phyloP scores from a whole-genome alignment of 176 grass and related monocot species.

The Eleusine indica region DNA sequence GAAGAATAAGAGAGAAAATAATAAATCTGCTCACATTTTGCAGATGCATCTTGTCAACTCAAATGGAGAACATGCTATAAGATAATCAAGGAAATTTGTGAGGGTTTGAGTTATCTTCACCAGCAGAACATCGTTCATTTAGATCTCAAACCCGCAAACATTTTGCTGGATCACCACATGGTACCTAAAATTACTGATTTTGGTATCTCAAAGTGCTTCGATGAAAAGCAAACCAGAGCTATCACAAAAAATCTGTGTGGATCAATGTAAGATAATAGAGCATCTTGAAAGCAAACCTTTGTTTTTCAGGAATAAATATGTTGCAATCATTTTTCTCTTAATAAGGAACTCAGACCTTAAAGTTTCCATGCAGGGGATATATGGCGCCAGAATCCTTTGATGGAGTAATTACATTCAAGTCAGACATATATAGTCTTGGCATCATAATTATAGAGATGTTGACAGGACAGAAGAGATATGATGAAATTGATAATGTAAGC shows the following conservation, averaged over 20 bases:
- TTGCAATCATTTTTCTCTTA: too few relatives aligned
- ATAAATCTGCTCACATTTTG: too few relatives aligned
- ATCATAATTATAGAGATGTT: neutral
- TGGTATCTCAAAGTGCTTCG: neutral
- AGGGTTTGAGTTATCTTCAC: constrained; percentile 1
- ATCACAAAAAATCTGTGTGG: too few relatives aligned
- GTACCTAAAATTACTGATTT: constrained; percentile 3
- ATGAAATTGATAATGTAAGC: neutral
- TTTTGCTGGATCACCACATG: neutral
- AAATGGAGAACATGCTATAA: neutral
- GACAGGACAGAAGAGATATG: neutral
- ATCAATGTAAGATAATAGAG: too few relatives aligned
- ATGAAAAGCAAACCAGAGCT: too few relatives aligned
- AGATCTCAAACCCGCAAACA: constrained; percentile 5
- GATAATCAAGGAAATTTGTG: neutral
- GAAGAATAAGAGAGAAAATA: too few relatives aligned
- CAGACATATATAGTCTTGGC: neutral
- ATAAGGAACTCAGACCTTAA: neutral
- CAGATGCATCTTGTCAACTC: neutral
- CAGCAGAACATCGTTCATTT: neutral
- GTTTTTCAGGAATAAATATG: too few relatives aligned
- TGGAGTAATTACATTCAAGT: neutral
- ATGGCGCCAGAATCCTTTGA: neutral
- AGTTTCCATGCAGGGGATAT: neutral
- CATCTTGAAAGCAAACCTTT: neutral